phyloP scores from a whole-genome alignment of 345 rosid genomes.

The Linum tenue region DNA sequence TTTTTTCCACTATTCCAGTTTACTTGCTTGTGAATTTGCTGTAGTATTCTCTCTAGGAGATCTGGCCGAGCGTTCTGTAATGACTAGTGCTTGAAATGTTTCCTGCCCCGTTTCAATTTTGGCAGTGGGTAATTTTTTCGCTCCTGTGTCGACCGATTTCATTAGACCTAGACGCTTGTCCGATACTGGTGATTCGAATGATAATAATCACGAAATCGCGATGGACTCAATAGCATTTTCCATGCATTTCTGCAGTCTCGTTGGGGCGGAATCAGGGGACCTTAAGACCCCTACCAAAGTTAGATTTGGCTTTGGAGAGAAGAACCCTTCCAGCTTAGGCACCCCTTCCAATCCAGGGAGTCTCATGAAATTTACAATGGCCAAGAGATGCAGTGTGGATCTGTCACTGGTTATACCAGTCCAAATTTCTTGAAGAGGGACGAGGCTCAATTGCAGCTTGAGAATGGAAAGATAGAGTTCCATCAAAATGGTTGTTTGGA shows the following conservation, averaged over 20 bases:
- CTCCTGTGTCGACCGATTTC: constrained; percentile 77
- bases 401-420: constrained; percentile 20
- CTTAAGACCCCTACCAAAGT: constrained; percentile 37
- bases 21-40: not conserved
- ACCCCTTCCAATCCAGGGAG: constrained; percentile 45
- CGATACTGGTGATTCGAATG: constrained; percentile 58
- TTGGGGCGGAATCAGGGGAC: constrained; percentile 51
- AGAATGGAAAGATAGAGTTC: constrained; percentile 11
- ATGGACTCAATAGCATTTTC: constrained; percentile 96
- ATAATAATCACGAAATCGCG: constrained; percentile 68
- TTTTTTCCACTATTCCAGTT: not conserved
- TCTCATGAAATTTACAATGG: constrained; percentile 48
- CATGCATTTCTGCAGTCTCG: constrained; percentile 79
- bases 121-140: constrained; percentile 65
- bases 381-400: constrained; percentile 22
- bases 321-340: constrained; percentile 37
- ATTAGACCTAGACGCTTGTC: constrained; percentile 64
- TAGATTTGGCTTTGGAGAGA: constrained; percentile 36
- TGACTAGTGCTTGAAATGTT: constrained; percentile 11
- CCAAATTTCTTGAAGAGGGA: constrained; percentile 10
- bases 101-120: constrained; percentile 6
- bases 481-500: constrained; percentile 13
- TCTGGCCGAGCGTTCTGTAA: not conserved
- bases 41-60: not conserved
- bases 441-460: constrained; percentile 19